Evolutionary conservation across 2,329 filamentous ascomycete genomes (phyloP), one percentile per base, ranked within the genome.

Genomic region (Cladosporium sp.): DNA sequence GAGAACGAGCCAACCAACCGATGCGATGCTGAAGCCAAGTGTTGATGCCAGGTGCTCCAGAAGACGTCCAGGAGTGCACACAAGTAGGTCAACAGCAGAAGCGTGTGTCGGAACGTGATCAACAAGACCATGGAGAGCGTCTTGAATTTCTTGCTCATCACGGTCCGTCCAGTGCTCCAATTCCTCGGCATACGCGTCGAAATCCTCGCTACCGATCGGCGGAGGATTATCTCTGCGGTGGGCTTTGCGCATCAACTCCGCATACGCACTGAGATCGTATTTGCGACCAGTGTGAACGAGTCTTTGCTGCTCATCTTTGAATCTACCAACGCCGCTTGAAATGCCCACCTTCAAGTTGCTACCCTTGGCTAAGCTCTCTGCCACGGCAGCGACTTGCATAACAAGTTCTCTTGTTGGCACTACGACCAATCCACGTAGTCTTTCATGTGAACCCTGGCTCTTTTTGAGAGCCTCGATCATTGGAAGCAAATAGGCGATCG

Each of bases 1-100:
- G 39, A 96, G 86, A 2, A 96, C 81, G 0, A 97, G 75, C 90
- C 91, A 97, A 53, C 87, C 81, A 4, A 96, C 75, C 63, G 86
- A 78, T 50, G 86, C 80, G 18, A 97, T 74, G 0, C 77, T 80
- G 65, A 97, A 96, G 0, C 89, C 90, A 3, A 82, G 80, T 0
- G 92, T 97, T 53, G 84, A 83, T 55, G 85, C 84, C 43, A 96
- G 78, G 67, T 97, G 92, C 60, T 97, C 92, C 3, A 97, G 89
- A 1, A 97, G 78, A 55, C 92, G 82, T 53, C 93, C 93, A 0
- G 92, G 92, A 0, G 92, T 97, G 66, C 89, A 93, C 43, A 96
- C 86, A 20, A 98, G 77, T 29, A 97, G 80, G 65, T 97, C 91
- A 3, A 95, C 82, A 57, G 85, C 88, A 3, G 88, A 88, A 2